These are phyloP conservation scores for Elsinoe australis DNA, from an alignment of 2,329 filamentous ascomycete genomes.

Conservation along the genomic window DNA sequence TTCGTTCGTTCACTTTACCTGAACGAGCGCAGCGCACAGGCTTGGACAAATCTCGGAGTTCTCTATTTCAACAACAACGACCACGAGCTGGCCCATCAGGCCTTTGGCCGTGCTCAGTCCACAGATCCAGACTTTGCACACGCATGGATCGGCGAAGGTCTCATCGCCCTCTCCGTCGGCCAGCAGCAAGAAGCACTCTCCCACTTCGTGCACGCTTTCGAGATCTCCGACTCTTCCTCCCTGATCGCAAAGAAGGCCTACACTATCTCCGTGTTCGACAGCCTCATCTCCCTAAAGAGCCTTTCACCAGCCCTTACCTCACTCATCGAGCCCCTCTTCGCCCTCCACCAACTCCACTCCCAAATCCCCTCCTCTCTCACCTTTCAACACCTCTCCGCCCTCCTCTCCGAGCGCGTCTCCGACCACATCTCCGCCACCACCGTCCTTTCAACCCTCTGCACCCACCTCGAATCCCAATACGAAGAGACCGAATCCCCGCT, in stretches of 20 bases:
- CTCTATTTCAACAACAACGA: constrained; percentile 82
- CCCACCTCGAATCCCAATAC: constrained; percentile 68
- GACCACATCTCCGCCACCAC: constrained; percentile 58
- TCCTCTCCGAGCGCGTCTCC: constrained; percentile 73
- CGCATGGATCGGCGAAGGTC: constrained; percentile 88
- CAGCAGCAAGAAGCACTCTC: constrained; percentile 69
- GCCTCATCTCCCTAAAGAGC: constrained; percentile 55
- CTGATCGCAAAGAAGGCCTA: constrained; percentile 70
- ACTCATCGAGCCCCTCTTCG: constrained; percentile 81
- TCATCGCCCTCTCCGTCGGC: constrained; percentile 70
- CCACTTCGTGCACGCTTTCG: constrained; percentile 89
- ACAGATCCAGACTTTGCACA: constrained; percentile 89
- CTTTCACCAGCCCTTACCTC: constrained; percentile 46
- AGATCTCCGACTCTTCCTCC: constrained; percentile 74
- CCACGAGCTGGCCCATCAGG: constrained; percentile 74
- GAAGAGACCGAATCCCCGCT: constrained; percentile 71
- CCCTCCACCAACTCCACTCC: constrained; percentile 68
- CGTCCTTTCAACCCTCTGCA: constrained; percentile 59
- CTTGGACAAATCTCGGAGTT: constrained; percentile 86
- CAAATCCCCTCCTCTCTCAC: constrained; percentile 64
- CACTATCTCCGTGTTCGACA: constrained; percentile 72
- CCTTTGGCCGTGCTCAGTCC: constrained; percentile 85
- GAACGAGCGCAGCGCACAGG: constrained; percentile 73
- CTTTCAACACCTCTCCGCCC: constrained; percentile 67
- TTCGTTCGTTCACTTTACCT: constrained; percentile 88